A percentile compares a stretch with the other conserved stretches of the same genome.
Conservation (phyloP, 148 eudicot genomes). For the Rhododendron williamsianum region DNA sequence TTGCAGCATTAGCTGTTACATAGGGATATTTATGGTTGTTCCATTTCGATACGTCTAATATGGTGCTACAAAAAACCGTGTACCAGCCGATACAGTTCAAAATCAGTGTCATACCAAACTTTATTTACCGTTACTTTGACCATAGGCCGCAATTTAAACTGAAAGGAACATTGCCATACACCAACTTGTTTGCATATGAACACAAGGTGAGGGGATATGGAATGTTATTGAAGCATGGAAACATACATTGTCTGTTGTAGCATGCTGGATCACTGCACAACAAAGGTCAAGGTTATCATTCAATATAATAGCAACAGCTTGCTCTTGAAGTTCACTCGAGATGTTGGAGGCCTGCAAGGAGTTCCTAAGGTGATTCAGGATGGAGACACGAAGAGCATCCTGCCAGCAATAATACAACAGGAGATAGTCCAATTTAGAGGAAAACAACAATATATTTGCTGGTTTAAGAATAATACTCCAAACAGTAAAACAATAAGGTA, state of each 20-base stretch:
- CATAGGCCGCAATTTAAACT: background rate
- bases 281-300: constrained; percentile 10
- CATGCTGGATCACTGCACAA: constrained; percentile 9
- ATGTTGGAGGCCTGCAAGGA: constrained; percentile 3
- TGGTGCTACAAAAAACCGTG: background rate
- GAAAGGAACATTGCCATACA: background rate
- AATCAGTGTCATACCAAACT: background rate
- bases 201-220: background rate
- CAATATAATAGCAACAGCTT: constrained; percentile 4
- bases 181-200: background rate
- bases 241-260: constrained; percentile 5
- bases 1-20: background rate
- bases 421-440: background rate
- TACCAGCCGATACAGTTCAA: background rate
- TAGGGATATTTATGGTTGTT: background rate
- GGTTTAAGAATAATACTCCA: background rate
- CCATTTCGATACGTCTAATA: background rate
- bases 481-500: background rate
- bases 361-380: constrained; percentile 9
- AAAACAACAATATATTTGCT: background rate
- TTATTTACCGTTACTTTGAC: background rate
- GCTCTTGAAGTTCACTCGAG: constrained; percentile 7
- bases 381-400: constrained; percentile 10
- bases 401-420: background rate
- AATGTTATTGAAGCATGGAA: background rate